Evolutionary conservation across 306 rosid genomes (phyloP).

Genomic region (Inga leiocalycina): DNA sequence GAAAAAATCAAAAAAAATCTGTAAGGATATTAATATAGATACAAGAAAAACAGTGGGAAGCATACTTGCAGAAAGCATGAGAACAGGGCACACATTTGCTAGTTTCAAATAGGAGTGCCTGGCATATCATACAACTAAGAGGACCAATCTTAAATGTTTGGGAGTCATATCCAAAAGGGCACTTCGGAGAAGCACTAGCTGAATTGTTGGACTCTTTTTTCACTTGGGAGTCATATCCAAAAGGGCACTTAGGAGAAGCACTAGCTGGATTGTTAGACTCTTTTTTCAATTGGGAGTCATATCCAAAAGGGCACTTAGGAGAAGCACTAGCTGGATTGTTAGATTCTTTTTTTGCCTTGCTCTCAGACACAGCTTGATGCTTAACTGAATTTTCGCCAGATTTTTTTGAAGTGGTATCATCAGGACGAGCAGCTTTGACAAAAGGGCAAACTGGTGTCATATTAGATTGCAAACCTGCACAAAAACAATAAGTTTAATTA

Average conservation of each 20-base stretch:
- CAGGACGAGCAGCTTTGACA: slow-evolving; percentile 84
- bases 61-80: slow-evolving; percentile 67
- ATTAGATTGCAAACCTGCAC: slow-evolving; percentile 45
- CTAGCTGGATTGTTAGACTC: slow-evolving; percentile 39
- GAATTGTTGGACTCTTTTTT: slow-evolving; percentile 45
- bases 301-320: slow-evolving; percentile 82
- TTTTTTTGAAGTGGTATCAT: slow-evolving; percentile 57
- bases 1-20: slow-evolving; percentile 25
- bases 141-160: slow-evolving; percentile 91
- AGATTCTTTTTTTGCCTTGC: slow-evolving; percentile 47
- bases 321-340: slow-evolving; percentile 36
- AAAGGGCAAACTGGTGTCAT: slow-evolving; percentile 93
- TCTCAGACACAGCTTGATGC: slow-evolving; percentile 50
- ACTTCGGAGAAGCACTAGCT: slow-evolving; percentile 54
- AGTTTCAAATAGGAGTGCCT: slow-evolving; percentile 53
- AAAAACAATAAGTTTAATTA: slow-evolving; percentile 17
- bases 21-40: slow-evolving; percentile 18
- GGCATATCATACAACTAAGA: slow-evolving; percentile 86
- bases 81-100: slow-evolving; percentile 85
- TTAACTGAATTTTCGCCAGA: slow-evolving; percentile 40
- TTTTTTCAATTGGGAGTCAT: slow-evolving; percentile 34
- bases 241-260: slow-evolving; percentile 70
- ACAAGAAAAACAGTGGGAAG: slow-evolving; percentile 2
- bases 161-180: slow-evolving; percentile 88
- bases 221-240: slow-evolving; percentile 45